phyloP scores from a whole-genome alignment of 805 yeast genomes.

The Metschnikowia proteae region DNA sequence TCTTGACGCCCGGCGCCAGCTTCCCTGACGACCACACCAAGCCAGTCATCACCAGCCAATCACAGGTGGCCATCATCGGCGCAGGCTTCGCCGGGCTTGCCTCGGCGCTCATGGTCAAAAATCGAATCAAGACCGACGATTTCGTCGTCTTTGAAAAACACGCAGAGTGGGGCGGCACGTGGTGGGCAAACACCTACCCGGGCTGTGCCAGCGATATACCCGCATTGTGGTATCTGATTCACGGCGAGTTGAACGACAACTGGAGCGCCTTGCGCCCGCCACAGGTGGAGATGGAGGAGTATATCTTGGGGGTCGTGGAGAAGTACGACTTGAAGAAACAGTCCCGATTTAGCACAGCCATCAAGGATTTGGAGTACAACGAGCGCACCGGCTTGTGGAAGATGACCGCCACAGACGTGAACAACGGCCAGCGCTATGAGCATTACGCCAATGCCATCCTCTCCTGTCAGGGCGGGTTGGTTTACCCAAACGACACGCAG shows the following conservation, averaged over 20 bases:
- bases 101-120: conserved; percentile 26
- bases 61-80: conserved; percentile 37
- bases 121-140: conserved; percentile 27
- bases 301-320: conserved; percentile 30
- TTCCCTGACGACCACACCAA: conserved; percentile 15
- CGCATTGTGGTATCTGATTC: conserved; percentile 38
- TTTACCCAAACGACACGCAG: conserved; percentile 29
- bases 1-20: conserved; percentile 23
- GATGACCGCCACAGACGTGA: conserved; percentile 23
- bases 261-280: conserved; percentile 42
- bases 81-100: conserved; percentile 41
- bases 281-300: conserved; percentile 41
- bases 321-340: conserved; percentile 24
- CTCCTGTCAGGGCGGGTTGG: conserved; percentile 36
- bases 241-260: conserved; percentile 29
- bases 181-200: conserved; percentile 45
- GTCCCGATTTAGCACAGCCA: conserved; percentile 22
- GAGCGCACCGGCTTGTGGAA: conserved; percentile 29
- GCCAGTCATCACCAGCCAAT: conserved; percentile 20
- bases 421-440: conserved; percentile 27
- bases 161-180: conserved; percentile 39
- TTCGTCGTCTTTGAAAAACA: conserved; percentile 38
- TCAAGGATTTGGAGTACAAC: conserved; percentile 21
- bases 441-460: conserved; percentile 29
- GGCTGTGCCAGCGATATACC: conserved; percentile 46